A percentile compares a stretch with the other conserved stretches of the same genome.
Evolutionary conservation across 768 basidiomycete genomes (phyloP).

Genomic region (Gymnopilus junonius): DNA sequence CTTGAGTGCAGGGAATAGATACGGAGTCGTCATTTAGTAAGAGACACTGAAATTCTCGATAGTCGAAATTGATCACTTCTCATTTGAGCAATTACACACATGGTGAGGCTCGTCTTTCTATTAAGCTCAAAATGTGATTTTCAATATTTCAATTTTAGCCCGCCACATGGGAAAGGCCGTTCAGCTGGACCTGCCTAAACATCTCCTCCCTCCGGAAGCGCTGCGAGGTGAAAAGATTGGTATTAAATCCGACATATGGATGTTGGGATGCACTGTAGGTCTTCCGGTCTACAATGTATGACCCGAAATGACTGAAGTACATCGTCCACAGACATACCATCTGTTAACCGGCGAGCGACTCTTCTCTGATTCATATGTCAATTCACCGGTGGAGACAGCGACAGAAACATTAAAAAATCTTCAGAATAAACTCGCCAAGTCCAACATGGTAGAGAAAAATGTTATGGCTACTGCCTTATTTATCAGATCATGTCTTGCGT

Average conservation of each 20-base stretch:
- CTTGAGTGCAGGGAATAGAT: too few relatives aligned
- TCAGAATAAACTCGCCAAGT: constrained; percentile 12
- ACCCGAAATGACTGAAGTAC: neutral
- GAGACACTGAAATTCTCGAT: too few relatives aligned
- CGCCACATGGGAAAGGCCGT: neutral
- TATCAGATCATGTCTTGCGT: constrained; percentile 11
- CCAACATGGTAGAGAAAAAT: constrained; percentile 7
- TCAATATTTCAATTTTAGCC: neutral
- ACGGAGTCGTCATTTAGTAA: too few relatives aligned
- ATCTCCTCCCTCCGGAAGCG: constrained; percentile 8
- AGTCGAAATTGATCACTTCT: too few relatives aligned
- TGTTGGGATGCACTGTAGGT: constrained; percentile 17
- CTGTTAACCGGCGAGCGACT: constrained; percentile 13
- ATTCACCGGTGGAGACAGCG: constrained; percentile 10
- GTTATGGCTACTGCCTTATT: constrained; percentile 1
- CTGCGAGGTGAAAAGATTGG: constrained; percentile 7
- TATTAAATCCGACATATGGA: constrained; percentile 13
- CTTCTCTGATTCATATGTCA: constrained; percentile 16
- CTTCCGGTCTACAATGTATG: neutral
- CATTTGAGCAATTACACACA: neutral
- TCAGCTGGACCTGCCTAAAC: neutral
- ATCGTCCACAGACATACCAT: constrained; percentile 4
- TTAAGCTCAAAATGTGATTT: neutral
- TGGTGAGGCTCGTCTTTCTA: neutral
- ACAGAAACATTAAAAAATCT: constrained; percentile 9